These are phyloP conservation scores for Garcia nutans DNA, from an alignment of 345 rosid species.

Conservation along the genomic window DNA sequence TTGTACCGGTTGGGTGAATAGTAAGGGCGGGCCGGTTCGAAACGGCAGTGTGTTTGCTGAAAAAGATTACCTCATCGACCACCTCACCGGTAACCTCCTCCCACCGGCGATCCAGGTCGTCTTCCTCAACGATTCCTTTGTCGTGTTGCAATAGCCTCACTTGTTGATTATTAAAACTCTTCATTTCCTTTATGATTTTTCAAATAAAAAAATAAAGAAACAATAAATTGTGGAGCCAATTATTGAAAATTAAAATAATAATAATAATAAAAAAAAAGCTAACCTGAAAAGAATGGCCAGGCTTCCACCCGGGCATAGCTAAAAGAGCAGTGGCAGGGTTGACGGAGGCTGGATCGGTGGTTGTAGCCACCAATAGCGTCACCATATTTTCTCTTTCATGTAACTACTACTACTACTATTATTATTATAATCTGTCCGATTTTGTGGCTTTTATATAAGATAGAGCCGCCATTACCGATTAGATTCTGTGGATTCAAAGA, in stretches of 20 bases:
- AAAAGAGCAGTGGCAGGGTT: slow-evolving; percentile 78
- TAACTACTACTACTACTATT: background rate
- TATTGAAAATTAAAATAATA: background rate
- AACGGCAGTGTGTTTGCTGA: slow-evolving; percentile 90
- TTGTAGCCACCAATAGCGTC: slow-evolving; percentile 72
- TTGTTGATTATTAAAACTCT: slow-evolving; percentile 50
- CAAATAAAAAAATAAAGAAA: background rate
- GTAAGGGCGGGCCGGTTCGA: slow-evolving; percentile 92
- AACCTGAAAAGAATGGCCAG: slow-evolving; percentile 56
- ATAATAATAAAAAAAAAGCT: background rate
- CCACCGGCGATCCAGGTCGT: slow-evolving; percentile 83
- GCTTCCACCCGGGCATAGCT: slow-evolving; percentile 65
- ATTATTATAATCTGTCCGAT: background rate
- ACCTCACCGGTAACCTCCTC: slow-evolving; percentile 73
- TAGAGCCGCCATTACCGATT: background rate
- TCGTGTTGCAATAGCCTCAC: slow-evolving; percentile 69
- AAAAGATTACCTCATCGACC: slow-evolving; percentile 79
- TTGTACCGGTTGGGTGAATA: slow-evolving; percentile 80
- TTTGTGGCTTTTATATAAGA: background rate
- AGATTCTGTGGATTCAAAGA: background rate
- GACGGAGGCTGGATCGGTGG: slow-evolving; percentile 82
- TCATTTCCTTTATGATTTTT: slow-evolving; percentile 38
- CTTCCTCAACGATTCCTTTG: slow-evolving; percentile 63
- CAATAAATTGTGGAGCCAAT: background rate
- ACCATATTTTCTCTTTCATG: slow-evolving; percentile 43